These are phyloP conservation scores for Parietaria judaica DNA, from an alignment of 306 rosid genomes.

Conservation along the genomic window DNA sequence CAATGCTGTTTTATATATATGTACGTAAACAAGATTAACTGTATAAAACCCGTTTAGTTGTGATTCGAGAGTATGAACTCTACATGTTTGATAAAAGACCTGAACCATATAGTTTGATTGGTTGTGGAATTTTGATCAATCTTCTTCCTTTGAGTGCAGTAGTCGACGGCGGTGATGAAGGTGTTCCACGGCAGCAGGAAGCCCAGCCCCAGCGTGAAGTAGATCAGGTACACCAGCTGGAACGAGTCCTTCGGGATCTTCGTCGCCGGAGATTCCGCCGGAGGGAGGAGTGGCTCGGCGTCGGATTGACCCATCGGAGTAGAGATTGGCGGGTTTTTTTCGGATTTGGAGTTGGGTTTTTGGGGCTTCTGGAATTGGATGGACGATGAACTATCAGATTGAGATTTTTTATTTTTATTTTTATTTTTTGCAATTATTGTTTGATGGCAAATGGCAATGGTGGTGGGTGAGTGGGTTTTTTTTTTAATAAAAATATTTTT, in stretches of 20 bases:
- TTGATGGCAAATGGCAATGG: too few relatives aligned
- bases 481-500: too few relatives aligned
- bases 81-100: too few relatives aligned
- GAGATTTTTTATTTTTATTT: background rate
- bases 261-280: constrained; percentile 2
- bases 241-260: constrained; percentile 44
- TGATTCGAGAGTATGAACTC: too few relatives aligned
- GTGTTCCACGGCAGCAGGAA: constrained; percentile 94
- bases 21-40: too few relatives aligned
- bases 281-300: constrained; percentile 18
- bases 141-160: too few relatives aligned
- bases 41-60: too few relatives aligned
- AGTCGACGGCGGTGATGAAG: constrained; percentile 85
- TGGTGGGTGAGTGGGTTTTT: background rate
- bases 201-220: constrained; percentile 67
- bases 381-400: too few relatives aligned
- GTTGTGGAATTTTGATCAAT: too few relatives aligned
- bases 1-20: too few relatives aligned
- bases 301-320: constrained; percentile 20
- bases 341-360: background rate
- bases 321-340: background rate
- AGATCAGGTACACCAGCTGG: constrained; percentile 56
- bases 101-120: too few relatives aligned
- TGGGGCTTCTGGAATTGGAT: background rate
- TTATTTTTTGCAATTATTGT: too few relatives aligned